Evolutionary conservation across 2,329 filamentous ascomycete species (phyloP).

Genomic region (Ophiostoma triangulosporum): DNA sequence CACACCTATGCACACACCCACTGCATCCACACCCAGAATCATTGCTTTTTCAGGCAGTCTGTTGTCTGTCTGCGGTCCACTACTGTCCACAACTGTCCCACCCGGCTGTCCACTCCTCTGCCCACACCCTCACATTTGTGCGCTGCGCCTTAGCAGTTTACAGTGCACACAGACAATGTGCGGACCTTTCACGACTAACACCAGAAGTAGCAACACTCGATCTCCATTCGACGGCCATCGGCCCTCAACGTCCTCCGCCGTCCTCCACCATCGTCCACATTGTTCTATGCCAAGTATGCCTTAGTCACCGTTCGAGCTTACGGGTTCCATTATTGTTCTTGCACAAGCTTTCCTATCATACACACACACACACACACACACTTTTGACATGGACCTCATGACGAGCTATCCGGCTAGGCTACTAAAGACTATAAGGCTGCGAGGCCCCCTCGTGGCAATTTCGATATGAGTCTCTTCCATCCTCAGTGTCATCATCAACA

Average conservation of each 20-base stretch:
- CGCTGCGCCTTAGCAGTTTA: neutral
- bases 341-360: slow-evolving; percentile 13
- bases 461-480: slow-evolving; percentile 16
- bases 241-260: neutral
- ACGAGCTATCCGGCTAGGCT: slow-evolving; percentile 23
- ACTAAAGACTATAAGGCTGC: slow-evolving; percentile 38
- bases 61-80: neutral
- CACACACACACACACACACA: too few species aligned
- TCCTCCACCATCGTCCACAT: neutral
- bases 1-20: slow-evolving; percentile 10
- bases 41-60: neutral
- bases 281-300: slow-evolving; percentile 11
- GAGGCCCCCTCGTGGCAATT: slow-evolving; percentile 25
- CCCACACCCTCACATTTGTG: neutral
- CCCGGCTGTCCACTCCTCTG: neutral
- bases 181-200: too few species aligned
- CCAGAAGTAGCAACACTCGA: too few species aligned
- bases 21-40: slow-evolving; percentile 2
- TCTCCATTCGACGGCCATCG: neutral
- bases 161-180: slow-evolving; percentile 15
- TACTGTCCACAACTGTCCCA: neutral
- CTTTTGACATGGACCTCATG: slow-evolving; percentile 20
- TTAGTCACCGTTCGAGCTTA: slow-evolving; percentile 12
- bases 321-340: slow-evolving; percentile 1
- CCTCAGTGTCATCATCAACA: slow-evolving; percentile 15